Percentiles rank a stretch among this genome's conserved stretches.
These are phyloP conservation scores for Aspergillus intermedius DNA, from an alignment of 2,329 filamentous ascomycete species.

Conservation along the genomic window DNA sequence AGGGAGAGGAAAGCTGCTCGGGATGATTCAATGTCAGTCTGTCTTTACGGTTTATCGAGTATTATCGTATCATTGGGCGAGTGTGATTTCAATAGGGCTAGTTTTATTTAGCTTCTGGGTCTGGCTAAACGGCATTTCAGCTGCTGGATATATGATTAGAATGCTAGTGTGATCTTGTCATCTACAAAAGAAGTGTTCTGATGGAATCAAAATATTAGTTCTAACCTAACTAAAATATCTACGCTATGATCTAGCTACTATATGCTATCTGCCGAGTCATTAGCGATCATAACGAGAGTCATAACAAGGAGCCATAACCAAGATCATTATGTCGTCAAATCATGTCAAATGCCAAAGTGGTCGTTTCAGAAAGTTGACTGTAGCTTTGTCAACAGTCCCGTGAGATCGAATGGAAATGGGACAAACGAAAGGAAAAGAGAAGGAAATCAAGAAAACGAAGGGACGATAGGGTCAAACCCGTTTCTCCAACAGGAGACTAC, in stretches of 20 bases:
- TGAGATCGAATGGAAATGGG: slow-evolving; percentile 3
- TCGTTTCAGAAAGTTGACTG: not conserved
- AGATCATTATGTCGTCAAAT: not conserved
- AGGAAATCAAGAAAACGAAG: not conserved
- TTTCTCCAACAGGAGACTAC: slow-evolving; percentile 36
- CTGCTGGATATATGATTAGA: too few species aligned
- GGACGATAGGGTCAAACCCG: slow-evolving; percentile 20
- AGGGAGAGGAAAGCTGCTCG: too few species aligned
- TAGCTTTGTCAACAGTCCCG: not conserved
- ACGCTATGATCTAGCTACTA: slow-evolving; percentile 8
- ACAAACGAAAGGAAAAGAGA: slow-evolving; percentile 2
- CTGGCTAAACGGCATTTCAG: too few species aligned
- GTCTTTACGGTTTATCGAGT: too few species aligned
- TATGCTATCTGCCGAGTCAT: slow-evolving; percentile 4
- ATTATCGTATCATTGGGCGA: too few species aligned
- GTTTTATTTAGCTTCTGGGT: too few species aligned
- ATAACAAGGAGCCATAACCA: not conserved
- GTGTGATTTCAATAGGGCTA: too few species aligned
- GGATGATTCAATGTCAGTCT: too few species aligned
- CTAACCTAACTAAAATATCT: slow-evolving; percentile 3
- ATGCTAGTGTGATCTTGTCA: too few species aligned
- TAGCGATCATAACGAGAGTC: slow-evolving; percentile 8
- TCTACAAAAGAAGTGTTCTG: too few species aligned
- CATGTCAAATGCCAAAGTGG: not conserved
- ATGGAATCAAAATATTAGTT: not conserved